Evolutionary conservation across 179 eudicot species (phyloP), one percentile per base, ranked within the genome.

Genomic region (Sideroxylon spinosum): DNA sequence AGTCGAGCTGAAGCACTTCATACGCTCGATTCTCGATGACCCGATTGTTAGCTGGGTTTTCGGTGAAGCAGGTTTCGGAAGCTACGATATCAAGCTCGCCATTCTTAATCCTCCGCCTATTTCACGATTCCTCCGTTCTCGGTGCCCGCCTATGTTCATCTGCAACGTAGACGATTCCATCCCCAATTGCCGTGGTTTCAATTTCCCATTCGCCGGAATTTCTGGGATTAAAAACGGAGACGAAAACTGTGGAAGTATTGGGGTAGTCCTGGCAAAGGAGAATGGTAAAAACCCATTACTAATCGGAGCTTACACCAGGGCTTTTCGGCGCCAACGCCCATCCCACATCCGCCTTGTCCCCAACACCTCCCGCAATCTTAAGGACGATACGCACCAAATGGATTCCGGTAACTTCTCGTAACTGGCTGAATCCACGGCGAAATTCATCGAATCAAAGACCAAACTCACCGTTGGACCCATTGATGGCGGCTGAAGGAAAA

Each of bases 41-140:
- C 99, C 99, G 81, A 87, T 88, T 59, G 94, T 95, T 0, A 92
- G 89, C 48, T 82, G 99, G 80, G 99, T 95, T 0, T 88, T 95
- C 28, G 96, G 91, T 0, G 99, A 95, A 1, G 99, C 95, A 3
- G 98, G 99, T 53, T 95, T 89, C 52, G 85, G 92, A 70, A 91
- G 91, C 83, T 63, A 76, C 10, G 98, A 93, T 60, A 78, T 95
- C 16, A 95, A 95, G 83, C 9, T 89, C 7, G 86, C 94, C 0
- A 81, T 93, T 20, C 73, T 93, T 0, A 89, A 85, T 0, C 98
- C 98, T 0, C 92, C 95, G 8, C 68, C 76, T 25, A 57, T 87
- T 37, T 83, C 86, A 0, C 77, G 87, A 63, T 80, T 79, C 76
- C 79, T 89, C 4, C 79, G 65, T 3, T 52, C 88, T 19, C 82